phyloP scores from a whole-genome alignment of 805 yeast genomes.

The Myxozyma nipponensis region DNA sequence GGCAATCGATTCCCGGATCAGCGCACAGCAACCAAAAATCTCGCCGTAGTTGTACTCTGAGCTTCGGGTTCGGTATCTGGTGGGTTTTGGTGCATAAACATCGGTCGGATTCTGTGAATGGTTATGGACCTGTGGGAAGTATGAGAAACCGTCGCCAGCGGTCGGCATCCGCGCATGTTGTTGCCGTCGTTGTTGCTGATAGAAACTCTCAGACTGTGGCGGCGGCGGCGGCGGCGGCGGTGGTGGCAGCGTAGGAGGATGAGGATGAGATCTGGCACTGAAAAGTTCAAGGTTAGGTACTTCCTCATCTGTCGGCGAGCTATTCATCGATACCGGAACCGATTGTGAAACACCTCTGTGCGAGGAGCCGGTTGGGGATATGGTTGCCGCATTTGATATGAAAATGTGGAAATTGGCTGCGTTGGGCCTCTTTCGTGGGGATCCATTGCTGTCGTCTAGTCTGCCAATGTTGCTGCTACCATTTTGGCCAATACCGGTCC shows the following conservation, averaged over 20 bases:
- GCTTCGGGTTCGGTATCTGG: constrained; percentile 2
- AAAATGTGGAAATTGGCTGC: not conserved
- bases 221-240: too few relatives aligned
- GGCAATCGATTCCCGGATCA: not conserved
- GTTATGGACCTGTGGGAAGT: too few relatives aligned
- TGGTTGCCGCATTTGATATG: not conserved
- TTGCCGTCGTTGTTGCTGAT: too few relatives aligned
- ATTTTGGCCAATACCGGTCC: too few relatives aligned
- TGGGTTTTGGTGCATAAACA: not conserved
- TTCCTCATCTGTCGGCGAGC: constrained; percentile 19
- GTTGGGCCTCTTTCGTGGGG: not conserved
- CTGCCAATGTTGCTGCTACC: too few relatives aligned
- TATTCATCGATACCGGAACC: constrained; percentile 18
- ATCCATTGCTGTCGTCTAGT: too few relatives aligned
- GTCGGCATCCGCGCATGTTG: too few relatives aligned
- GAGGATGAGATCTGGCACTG: not conserved
- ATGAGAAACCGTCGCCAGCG: too few relatives aligned
- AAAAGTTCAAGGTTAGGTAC: not conserved
- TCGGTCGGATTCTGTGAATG: not conserved
- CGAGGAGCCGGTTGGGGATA: not conserved
- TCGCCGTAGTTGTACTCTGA: constrained; percentile 8
- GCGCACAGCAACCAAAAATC: constrained; percentile 8
- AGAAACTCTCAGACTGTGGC: too few relatives aligned
- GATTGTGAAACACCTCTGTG: constrained; percentile 4
- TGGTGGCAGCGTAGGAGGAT: too few relatives aligned